phyloP scores from a whole-genome alignment of 257 asterid species.

The Solanum piurae region DNA sequence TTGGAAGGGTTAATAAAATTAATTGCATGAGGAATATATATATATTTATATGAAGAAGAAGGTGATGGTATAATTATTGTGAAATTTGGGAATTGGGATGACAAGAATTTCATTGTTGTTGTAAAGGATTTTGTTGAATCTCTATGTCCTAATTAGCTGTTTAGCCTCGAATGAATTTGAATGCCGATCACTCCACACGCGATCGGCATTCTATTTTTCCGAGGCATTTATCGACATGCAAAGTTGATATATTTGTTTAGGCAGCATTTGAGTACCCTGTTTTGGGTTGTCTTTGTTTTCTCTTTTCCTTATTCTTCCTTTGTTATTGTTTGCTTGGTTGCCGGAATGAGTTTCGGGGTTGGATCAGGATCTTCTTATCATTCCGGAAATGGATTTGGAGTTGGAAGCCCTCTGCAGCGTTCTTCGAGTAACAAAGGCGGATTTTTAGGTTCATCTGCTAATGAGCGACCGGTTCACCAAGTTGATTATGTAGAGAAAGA shows the following conservation, averaged over 20 bases:
- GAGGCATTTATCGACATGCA: slow-evolving; percentile 22
- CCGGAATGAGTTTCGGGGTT: slow-evolving; percentile 29
- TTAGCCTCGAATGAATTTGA: slow-evolving; percentile 11
- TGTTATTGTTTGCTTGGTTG: slow-evolving; percentile 2
- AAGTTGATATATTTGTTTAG: not conserved
- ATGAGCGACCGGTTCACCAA: slow-evolving; percentile 13
- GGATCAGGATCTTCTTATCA: slow-evolving; percentile 12
- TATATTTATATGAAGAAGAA: not conserved
- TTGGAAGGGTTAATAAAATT: not conserved
- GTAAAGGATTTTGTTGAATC: not conserved
- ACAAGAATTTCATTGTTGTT: slow-evolving; percentile 3
- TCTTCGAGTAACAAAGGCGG: slow-evolving; percentile 7
- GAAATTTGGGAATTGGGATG: slow-evolving; percentile 9
- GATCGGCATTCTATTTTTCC: slow-evolving; percentile 24
- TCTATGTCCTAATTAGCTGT: not conserved
- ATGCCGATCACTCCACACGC: slow-evolving; percentile 26
- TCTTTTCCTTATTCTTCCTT: not conserved
- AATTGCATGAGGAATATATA: not conserved
- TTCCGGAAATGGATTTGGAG: slow-evolving; percentile 9
- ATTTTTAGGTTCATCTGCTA: slow-evolving; percentile 5
- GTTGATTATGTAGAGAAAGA: slow-evolving; percentile 55
- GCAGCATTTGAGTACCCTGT: slow-evolving; percentile 7
- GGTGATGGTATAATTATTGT: slow-evolving; percentile 11
- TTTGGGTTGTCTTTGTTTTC: not conserved
- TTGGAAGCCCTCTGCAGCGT: slow-evolving; percentile 9